Conservation (phyloP, 1,284 basidiomycete genomes). For the Vanrija sp. region DNA sequence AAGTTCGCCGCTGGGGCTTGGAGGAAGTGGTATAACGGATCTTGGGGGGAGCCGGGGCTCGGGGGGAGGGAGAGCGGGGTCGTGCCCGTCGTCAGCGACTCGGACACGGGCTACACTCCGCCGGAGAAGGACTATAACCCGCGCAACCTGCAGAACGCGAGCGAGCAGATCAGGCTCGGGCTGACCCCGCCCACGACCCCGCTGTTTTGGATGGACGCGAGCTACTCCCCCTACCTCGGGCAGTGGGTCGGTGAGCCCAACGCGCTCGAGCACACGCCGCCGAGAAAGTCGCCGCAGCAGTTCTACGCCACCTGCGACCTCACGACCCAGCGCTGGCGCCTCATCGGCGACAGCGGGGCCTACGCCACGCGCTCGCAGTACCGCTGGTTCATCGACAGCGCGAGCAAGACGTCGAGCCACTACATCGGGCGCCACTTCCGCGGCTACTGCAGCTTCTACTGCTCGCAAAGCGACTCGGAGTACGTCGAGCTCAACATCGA, state of each 20-base stretch:
- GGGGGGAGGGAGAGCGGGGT: background rate
- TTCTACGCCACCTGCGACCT: constrained; percentile 9
- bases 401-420: background rate
- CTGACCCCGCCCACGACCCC: constrained; percentile 1
- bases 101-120: background rate
- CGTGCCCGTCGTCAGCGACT: background rate
- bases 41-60: constrained; percentile 3
- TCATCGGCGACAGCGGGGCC: constrained; percentile 87
- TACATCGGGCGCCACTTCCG: constrained; percentile 6
- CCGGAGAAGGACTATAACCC: constrained; percentile 3
- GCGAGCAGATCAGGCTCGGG: constrained; percentile 1
- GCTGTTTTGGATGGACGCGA: constrained; percentile 9
- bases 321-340: constrained; percentile 18
- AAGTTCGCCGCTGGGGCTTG: constrained; percentile 3
- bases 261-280: background rate
- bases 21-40: constrained; percentile 4
- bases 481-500: constrained; percentile 6
- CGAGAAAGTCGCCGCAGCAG: background rate
- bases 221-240: constrained; percentile 6
- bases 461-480: background rate
- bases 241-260: constrained; percentile 6
- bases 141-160: background rate
- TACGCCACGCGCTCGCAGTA: constrained; percentile 59
- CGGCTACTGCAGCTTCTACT: constrained; percentile 7
- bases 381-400: constrained; percentile 6